A percentile compares a stretch with the other conserved stretches of the same genome.
Conservation (phyloP, 1,284 basidiomycete genomes). For the Macrocystidia cucumis region DNA sequence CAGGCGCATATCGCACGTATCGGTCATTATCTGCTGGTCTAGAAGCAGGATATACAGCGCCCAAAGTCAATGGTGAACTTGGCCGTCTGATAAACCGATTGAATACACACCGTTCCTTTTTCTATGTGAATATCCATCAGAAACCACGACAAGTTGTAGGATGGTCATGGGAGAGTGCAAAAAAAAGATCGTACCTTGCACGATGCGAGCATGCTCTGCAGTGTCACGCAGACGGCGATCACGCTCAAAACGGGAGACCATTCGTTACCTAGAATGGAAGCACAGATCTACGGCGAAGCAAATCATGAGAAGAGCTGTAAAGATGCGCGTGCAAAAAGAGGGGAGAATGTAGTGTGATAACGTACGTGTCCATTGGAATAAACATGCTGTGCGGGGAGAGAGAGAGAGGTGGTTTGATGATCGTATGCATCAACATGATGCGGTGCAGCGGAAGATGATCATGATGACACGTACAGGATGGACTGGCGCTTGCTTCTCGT, state of each 20-base stretch:
- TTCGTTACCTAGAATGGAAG: constrained; percentile 78
- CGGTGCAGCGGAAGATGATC: neutral
- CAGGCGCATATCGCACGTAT: constrained; percentile 71
- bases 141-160: no score
- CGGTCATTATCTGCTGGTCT: constrained; percentile 76
- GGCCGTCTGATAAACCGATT: neutral
- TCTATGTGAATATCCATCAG: no score
- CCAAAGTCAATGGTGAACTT: neutral
- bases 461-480: constrained; percentile 56
- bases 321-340: no score
- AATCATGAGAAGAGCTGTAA: no score
- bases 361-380: constrained; percentile 82
- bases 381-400: constrained; percentile 47
- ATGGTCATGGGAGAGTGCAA: no score
- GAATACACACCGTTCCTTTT: constrained; percentile 57
- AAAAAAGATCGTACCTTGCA: constrained; percentile 54
- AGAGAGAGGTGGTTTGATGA: constrained; percentile 10
- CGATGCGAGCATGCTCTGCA: constrained; percentile 84
- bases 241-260: constrained; percentile 84
- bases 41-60: constrained; percentile 1
- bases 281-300: constrained; percentile 61
- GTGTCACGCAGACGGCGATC: constrained; percentile 68
- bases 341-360: no score
- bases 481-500: constrained; percentile 53
- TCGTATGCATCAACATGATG: neutral